Evolutionary conservation across 208 protist genomes (phyloP), one percentile per base, ranked within the genome.

Genomic region (Angomonas ambiguus): DNA sequence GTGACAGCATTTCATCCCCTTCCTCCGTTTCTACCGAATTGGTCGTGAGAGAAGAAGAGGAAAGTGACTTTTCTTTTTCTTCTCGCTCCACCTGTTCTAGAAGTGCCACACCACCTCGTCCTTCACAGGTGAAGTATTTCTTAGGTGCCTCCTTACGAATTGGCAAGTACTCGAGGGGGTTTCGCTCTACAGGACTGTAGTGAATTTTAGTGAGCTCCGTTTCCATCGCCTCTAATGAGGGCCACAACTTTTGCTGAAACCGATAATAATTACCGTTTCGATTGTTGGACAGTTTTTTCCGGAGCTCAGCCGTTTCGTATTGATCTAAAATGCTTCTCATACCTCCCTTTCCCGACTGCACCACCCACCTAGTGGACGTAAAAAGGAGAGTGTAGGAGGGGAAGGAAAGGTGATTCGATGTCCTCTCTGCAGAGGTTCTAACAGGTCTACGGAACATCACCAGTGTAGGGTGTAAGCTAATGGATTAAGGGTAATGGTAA

Each of bases 201-300:
- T 74, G 57, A 32, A 69, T 11, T 42, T 83, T 72, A 22, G 83
- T 95, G 66, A 91, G 60, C 0, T 45, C 77, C 22, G 49, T 69
- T 69, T 95, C 89, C 32, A 93, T 59, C 1, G 80, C 74, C 66
- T 91, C 86, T 63, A 70, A 58, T 51, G 71, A 82, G 18, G 79
- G 83, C 84, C 85, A 95, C 24, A 95, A 77, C 65, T 83, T 85
- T 58, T 90, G 89, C 27, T 87, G 84, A 22, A 80, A 83, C 1
- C 89, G 81, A 62, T 95, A 95, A 65, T 84, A 90, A 59, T 95
- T 95, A 13, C 82, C 89, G 25, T 78, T 70, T 5, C 68, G 42
- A 68, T 95, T 92, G 18, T 62, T 69, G 2, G 70, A 55, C 30
- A 95, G 81, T 24, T 76, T 68, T 3, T 65, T 30, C 0, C 71